Base-by-base conservation (phyloP, 208 protist genomes). In the Wallacemonas sp. region DNA sequence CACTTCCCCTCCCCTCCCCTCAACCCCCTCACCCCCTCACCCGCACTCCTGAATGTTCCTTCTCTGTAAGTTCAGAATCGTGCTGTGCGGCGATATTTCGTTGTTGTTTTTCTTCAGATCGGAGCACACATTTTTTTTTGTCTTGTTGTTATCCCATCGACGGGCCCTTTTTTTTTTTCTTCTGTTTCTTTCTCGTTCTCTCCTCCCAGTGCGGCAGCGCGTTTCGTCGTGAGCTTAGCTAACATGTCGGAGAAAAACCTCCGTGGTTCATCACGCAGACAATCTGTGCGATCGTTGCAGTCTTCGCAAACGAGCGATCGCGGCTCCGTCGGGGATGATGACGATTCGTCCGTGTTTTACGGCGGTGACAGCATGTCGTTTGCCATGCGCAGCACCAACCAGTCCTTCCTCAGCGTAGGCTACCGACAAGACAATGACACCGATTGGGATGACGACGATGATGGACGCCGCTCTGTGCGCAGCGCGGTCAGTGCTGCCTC, bases 381-480 rank as follows among this genome's bases (percentile, higher is more conserved):
- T 22, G 51, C 26, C 28, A 58, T 58, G 51, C 51, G 51, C 6
- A 58, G 51, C n/a, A 31, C 31, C 9, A 58, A 33, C 30, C 51
- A 58, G 12, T 58, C 51, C 15, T 58, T 58, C 31, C 51, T 58
- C 12, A 58, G 51, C n/a, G 51, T 34, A 12, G 51, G 28, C 15
- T 58, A 58, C 51, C 51, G 51, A 3, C 51, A 42, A 1, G 51
- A 58, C 8, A 54, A 54, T 19, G 51, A 58, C 51, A 58, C 1
- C 28, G 51, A 58, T 31, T 58, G 51, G 51, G 51, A 58, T 31
- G 51, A 39, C 51, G 51, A 39, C 51, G 51, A 58, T 17, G 51
- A 58, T 22, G 51, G 51, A 2, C 51, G 28, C 30, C 51, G 51
- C 51, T 58, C 51, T 31, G 51, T 58, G 12, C 51, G 51, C 26